Evolutionary conservation across 805 yeast species (phyloP), one percentile per base, ranked within the genome.

Genomic region (Candida alai): DNA sequence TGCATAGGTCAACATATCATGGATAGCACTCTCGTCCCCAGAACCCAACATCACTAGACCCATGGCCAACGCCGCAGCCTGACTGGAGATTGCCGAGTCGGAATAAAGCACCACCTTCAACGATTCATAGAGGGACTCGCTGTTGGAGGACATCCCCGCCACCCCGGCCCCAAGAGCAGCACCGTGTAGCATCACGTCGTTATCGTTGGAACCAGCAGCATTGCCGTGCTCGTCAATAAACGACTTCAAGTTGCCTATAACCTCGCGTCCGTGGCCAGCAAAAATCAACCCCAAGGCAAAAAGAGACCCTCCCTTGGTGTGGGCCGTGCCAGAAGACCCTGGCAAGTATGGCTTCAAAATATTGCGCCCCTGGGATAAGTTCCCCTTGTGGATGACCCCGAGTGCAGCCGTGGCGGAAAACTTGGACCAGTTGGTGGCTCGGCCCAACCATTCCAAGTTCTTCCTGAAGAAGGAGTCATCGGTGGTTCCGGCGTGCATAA

Each of bases 381-480:
- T 90, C 35, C 98, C 97, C 53, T 83, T 84, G 58, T 93, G 97
- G 47, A 93, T 89, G 19, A 90, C 97, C 55, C 98, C 98, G 41
- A 93, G 68, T 10, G 97, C 97, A 6, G 97, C 97, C 10, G 97
- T 90, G 2, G 97, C 97, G 0, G 96, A 80, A 58, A 93, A 93
- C 56, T 90, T 93, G 5, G 97, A 88, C 98, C 98, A 93, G 60
- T 90, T 88, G 30, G 90, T 81, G n/a, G 98, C 97, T 62, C 88
- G 86, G 28, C 95, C 94, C 46, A 93, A 70, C 97, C 97, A 93
- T 51, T 90, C 96, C 51, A 88, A 69, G 54, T 93, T 93, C 28
- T 82, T 75, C 56, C 96, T 75, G 62, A 90, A 84, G 52, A 93
- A 93, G 0, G 88, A 78, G 57, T 93, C 97, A 52, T 85, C 94